Conservation (phyloP, 306 rosid genomes). For the Sphenostylis stenocarpa region DNA sequence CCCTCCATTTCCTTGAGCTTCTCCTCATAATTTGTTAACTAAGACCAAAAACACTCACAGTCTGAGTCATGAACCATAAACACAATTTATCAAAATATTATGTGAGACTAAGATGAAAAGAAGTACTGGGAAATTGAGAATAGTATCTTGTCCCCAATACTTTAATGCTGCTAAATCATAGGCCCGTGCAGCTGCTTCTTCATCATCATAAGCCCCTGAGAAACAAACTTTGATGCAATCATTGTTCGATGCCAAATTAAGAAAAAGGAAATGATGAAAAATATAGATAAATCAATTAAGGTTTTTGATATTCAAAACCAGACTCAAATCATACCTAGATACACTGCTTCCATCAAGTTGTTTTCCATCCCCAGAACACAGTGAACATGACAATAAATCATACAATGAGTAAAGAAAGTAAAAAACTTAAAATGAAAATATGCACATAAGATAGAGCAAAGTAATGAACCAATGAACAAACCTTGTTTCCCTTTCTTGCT, state of each 20-base stretch:
- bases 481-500: conserved; percentile 98
- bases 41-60: neutral
- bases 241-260: conserved; percentile 4
- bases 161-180: conserved; percentile 99
- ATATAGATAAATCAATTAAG: neutral
- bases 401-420: neutral
- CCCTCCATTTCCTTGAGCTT: conserved; percentile 78
- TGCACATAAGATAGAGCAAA: neutral
- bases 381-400: neutral
- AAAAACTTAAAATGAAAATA: neutral
- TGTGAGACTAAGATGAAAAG: neutral
- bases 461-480: conserved; percentile 5
- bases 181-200: conserved; percentile 96
- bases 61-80: neutral
- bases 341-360: conserved; percentile 58
- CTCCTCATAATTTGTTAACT: conserved; percentile 66
- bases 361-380: conserved; percentile 28
- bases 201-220: conserved; percentile 91
- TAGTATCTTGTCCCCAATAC: conserved; percentile 91
- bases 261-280: neutral
- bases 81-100: neutral
- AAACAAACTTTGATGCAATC: conserved; percentile 19
- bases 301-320: neutral
- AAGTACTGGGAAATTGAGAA: conserved; percentile 83
- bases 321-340: conserved; percentile 61